Evolutionary conservation across 2,329 filamentous ascomycete genomes (phyloP).

Genomic region (Elsinoe ampelina): DNA sequence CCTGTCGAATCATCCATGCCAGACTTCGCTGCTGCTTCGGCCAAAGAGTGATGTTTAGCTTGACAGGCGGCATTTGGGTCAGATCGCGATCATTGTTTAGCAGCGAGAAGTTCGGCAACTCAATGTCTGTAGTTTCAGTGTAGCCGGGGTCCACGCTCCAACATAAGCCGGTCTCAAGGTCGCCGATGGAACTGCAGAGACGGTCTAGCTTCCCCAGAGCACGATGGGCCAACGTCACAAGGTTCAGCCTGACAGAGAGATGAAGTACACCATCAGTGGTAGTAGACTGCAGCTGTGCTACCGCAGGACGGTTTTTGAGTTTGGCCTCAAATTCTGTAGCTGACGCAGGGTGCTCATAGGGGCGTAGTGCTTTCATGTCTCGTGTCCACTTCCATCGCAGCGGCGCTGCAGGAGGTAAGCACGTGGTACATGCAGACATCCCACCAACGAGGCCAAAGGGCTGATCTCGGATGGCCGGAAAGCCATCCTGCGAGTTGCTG

Average conservation of each 20-base stretch:
- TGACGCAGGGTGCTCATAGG: constrained; percentile 43
- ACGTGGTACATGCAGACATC: constrained; percentile 17
- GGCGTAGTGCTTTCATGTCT: constrained; percentile 26
- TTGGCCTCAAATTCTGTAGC: constrained; percentile 43
- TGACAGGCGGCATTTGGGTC: constrained; percentile 21
- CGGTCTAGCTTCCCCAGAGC: constrained; percentile 18
- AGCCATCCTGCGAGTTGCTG: background rate
- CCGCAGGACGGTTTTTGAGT: constrained; percentile 41
- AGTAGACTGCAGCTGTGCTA: constrained; percentile 14
- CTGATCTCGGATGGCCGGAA: background rate
- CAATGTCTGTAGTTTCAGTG: constrained; percentile 33
- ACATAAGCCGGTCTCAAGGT: background rate
- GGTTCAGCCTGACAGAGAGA: constrained; percentile 22
- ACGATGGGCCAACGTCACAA: constrained; percentile 24
- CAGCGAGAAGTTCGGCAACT: constrained; percentile 36
- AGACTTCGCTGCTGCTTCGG: constrained; percentile 47
- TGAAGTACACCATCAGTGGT: constrained; percentile 11
- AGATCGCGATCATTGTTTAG: constrained; percentile 32
- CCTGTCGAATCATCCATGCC: constrained; percentile 51
- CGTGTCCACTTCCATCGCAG: constrained; percentile 31
- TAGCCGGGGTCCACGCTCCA: constrained; percentile 5
- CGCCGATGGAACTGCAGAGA: constrained; percentile 17
- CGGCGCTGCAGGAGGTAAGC: constrained; percentile 31
- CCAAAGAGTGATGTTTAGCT: constrained; percentile 35
- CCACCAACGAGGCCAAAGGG: background rate